phyloP scores from a whole-genome alignment of 2,329 filamentous ascomycete species.

The Stylonectria norvegica region DNA sequence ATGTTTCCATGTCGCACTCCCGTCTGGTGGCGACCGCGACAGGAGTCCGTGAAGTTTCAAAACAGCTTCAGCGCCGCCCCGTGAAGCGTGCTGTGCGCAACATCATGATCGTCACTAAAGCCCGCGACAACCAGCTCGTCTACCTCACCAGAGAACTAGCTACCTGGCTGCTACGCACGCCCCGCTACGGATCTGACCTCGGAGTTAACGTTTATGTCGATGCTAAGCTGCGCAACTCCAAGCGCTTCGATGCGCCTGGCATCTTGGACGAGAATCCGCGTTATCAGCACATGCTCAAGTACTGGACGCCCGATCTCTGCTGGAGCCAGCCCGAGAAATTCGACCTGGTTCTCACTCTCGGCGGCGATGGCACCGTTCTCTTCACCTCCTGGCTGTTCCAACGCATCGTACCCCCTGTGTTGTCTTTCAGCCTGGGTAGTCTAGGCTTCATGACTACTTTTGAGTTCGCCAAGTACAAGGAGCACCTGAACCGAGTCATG shows the following conservation, averaged over 20 bases:
- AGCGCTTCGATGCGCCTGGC: slow-evolving; percentile 75
- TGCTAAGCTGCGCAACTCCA: slow-evolving; percentile 82
- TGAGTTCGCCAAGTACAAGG: slow-evolving; percentile 82
- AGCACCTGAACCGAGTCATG: slow-evolving; percentile 86
- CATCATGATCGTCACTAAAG: slow-evolving; percentile 98
- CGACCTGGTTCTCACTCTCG: slow-evolving; percentile 85
- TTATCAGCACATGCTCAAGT: slow-evolving; percentile 81
- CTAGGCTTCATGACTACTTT: slow-evolving; percentile 88
- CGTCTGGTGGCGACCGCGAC: slow-evolving; percentile 93
- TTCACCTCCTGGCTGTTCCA: slow-evolving; percentile 94
- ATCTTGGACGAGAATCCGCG: slow-evolving; percentile 71
- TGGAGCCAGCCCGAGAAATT: slow-evolving; percentile 93
- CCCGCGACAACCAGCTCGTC: slow-evolving; percentile 89
- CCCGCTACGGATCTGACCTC: slow-evolving; percentile 83
- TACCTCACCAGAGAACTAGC: slow-evolving; percentile 83
- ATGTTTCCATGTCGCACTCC: slow-evolving; percentile 90
- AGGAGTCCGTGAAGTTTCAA: slow-evolving; percentile 90
- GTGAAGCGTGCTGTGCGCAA: slow-evolving; percentile 89
- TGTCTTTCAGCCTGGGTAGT: slow-evolving; percentile 80
- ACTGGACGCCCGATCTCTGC: slow-evolving; percentile 96
- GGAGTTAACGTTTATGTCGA: slow-evolving; percentile 99
- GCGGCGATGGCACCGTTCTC: slow-evolving; percentile 81
- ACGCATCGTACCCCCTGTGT: slow-evolving; percentile 77
- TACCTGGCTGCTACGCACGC: slow-evolving; percentile 82
- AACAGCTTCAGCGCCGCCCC: slow-evolving; percentile 87